Conservation (phyloP, 2,329 filamentous ascomycete species). For the Hypoxylon sp. region DNA sequence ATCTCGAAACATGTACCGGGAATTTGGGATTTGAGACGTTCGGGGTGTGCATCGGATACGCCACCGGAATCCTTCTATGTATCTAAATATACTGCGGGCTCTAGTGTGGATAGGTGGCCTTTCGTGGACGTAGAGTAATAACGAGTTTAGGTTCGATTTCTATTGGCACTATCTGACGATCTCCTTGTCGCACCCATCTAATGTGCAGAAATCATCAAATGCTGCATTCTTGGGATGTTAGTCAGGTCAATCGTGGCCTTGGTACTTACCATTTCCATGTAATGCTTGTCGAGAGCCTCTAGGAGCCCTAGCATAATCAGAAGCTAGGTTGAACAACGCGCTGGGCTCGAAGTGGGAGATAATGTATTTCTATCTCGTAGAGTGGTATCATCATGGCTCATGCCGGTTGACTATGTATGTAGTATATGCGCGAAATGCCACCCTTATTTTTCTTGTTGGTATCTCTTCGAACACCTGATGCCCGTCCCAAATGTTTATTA, state of each 20-base stretch:
- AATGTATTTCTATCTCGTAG: slow-evolving; percentile 38
- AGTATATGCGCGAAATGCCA: slow-evolving; percentile 36
- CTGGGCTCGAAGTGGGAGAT: slow-evolving; percentile 18
- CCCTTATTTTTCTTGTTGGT: slow-evolving; percentile 39
- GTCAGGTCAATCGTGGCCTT: not conserved
- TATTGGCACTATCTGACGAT: too few relatives aligned
- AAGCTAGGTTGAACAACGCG: not conserved
- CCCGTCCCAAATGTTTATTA: slow-evolving; percentile 42
- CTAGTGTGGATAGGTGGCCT: not conserved
- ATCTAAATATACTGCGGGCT: not conserved
- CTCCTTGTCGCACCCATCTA: too few relatives aligned
- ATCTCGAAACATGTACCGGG: not conserved
- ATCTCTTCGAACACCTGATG: slow-evolving; percentile 33
- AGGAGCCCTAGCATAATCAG: not conserved
- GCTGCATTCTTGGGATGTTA: not conserved
- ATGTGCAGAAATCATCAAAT: not conserved
- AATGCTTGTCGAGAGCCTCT: not conserved
- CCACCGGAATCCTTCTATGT: not conserved
- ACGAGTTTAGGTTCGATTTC: too few relatives aligned
- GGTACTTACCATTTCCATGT: not conserved
- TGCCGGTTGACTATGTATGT: slow-evolving; percentile 27
- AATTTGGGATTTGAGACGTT: not conserved
- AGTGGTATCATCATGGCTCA: slow-evolving; percentile 44
- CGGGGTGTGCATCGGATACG: not conserved
- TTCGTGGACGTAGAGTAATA: not conserved